These are phyloP conservation scores for Eucalyptus shirleyi DNA, from an alignment of 345 rosid genomes.

Conservation along the genomic window DNA sequence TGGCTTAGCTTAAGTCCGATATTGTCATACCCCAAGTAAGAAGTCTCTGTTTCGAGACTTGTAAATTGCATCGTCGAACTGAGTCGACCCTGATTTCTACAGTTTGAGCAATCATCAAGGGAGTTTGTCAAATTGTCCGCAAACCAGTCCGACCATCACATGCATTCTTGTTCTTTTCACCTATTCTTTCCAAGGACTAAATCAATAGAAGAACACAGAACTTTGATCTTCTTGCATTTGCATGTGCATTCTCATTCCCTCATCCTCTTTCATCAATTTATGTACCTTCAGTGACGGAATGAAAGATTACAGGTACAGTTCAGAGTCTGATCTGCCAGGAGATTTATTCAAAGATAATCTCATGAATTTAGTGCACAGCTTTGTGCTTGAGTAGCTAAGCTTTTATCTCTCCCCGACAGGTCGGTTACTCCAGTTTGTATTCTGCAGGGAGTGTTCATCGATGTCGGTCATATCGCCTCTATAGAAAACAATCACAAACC, in stretches of 20 bases:
- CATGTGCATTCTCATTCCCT: neutral
- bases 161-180: neutral
- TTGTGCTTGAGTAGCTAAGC: no score
- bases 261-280: neutral
- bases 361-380: no score
- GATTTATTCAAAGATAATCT: no score
- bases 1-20: neutral
- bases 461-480: conserved; percentile 74
- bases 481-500: conserved; percentile 62
- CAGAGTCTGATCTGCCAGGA: no score
- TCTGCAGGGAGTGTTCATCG: conserved; percentile 58
- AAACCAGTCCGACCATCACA: neutral
- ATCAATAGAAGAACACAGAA: neutral
- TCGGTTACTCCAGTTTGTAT: no score
- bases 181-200: neutral
- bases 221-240: neutral
- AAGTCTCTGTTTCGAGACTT: neutral
- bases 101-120: neutral
- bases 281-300: no score
- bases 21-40: neutral
- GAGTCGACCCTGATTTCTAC: neutral
- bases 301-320: no score
- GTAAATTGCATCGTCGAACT: neutral
- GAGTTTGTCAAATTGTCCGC: neutral
- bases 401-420: no score